Percentiles rank a stretch among this genome's conserved stretches.
phyloP scores from a whole-genome alignment of 176 grass and related monocot species.

The Chrysopogon serrulatus region DNA sequence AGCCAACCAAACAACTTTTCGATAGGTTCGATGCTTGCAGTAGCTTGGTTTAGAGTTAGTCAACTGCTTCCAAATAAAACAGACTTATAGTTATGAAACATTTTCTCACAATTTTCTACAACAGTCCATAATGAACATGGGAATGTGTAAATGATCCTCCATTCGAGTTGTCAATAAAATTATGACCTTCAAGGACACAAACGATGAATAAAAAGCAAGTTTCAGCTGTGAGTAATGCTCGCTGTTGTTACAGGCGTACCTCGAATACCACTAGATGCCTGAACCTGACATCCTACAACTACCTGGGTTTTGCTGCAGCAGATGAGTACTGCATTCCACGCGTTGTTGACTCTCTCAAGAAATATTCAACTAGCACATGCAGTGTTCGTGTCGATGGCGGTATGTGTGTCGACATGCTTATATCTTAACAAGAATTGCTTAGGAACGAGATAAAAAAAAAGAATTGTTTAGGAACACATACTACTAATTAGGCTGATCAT shows the following conservation, averaged over 20 bases:
- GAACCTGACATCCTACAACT: conserved; percentile 85
- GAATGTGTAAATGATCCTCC: no score
- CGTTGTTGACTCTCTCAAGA: conserved; percentile 68
- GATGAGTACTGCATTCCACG: conserved; percentile 86
- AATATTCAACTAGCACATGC: conserved; percentile 79
- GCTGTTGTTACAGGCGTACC: conserved; percentile 37
- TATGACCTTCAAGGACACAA: no score
- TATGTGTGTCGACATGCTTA: conserved; percentile 17
- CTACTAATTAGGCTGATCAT: background rate
- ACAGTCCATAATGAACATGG: no score
- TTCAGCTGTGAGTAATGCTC: background rate
- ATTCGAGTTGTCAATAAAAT: background rate
- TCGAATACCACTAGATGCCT: conserved; percentile 73
- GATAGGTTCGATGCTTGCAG: no score
- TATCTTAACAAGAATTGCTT: background rate
- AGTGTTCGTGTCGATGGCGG: conserved; percentile 64
- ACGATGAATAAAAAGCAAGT: background rate
- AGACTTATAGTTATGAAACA: no score
- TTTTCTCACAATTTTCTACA: no score
- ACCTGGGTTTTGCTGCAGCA: conserved; percentile 80
- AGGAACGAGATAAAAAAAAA: no score
- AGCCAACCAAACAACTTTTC: no score
- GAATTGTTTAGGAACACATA: background rate
- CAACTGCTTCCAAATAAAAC: no score
- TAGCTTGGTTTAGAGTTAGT: no score